A percentile compares a stretch with the other conserved stretches of the same genome.
These are phyloP conservation scores for Fistulifera solaris DNA, from an alignment of 108 stramenopile species.

Conservation along the genomic window DNA sequence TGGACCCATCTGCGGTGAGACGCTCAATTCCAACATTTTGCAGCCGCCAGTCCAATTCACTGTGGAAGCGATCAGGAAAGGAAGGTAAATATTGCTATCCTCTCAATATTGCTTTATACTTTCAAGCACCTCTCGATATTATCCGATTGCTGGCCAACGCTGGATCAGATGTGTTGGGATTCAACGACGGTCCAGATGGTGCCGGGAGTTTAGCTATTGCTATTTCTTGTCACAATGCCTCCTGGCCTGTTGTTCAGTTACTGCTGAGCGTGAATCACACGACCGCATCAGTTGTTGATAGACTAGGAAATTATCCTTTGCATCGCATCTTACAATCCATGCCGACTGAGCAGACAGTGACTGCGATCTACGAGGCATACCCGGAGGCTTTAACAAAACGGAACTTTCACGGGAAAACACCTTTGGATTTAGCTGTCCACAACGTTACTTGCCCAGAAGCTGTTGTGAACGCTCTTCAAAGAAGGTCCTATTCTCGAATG, in stretches of 20 bases:
- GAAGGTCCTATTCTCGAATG: conserved; percentile 1
- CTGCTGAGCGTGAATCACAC: conserved; percentile 21
- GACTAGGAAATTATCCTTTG: conserved; percentile 29
- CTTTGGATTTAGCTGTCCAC: conserved; percentile 32
- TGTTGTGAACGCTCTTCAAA: conserved; percentile 29
- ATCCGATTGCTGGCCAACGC: conserved; percentile 21
- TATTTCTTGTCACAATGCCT: conserved; percentile 4
- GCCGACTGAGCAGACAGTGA: conserved; percentile 6
- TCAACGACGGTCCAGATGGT: conserved; percentile 27
- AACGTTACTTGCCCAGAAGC: conserved; percentile 26
- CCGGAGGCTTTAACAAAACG: conserved; percentile 23
- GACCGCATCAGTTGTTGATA: conserved; percentile 19
- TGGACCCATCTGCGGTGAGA: conserved; percentile 28
- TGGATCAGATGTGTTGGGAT: conserved; percentile 26
- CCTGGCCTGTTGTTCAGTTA: conserved; percentile 15
- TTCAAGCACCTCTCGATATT: conserved; percentile 25
- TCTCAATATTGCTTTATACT: conserved; percentile 26
- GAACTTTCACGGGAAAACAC: conserved; percentile 44
- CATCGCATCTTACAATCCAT: conserved; percentile 23
- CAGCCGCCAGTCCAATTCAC: neutral
- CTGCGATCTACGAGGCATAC: conserved; percentile 10
- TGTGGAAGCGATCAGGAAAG: neutral
- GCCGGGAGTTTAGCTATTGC: conserved; percentile 23
- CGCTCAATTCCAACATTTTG: conserved; percentile 14
- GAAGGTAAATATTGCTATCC: conserved; percentile 22